Percentiles rank a stretch among this genome's conserved stretches.
These are phyloP conservation scores for Aspergillus caelatus DNA, from an alignment of 2,329 filamentous ascomycete species.

Conservation along the genomic window DNA sequence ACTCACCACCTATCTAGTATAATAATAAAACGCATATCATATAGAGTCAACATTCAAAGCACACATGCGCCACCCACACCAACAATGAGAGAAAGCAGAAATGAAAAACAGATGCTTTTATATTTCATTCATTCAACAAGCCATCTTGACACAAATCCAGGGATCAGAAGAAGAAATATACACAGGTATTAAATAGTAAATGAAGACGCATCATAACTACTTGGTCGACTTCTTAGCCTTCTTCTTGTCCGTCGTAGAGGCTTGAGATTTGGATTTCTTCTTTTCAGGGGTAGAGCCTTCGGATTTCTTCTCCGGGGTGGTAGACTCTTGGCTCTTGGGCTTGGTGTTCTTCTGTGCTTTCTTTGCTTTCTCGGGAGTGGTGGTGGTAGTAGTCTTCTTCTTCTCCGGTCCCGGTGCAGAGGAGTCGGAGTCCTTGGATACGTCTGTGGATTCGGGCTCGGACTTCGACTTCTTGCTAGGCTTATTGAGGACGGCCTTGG, in stretches of 20 bases:
- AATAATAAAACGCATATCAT: background rate
- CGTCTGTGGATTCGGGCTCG: slow-evolving; percentile 17
- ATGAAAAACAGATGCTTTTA: slow-evolving; percentile 20
- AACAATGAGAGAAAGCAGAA: slow-evolving; percentile 5
- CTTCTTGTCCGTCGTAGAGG: slow-evolving; percentile 13
- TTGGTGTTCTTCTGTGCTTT: slow-evolving; percentile 24
- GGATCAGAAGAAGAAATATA: slow-evolving; percentile 26
- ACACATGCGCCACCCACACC: slow-evolving; percentile 22
- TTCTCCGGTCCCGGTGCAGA: slow-evolving; percentile 22
- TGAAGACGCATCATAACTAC: slow-evolving; percentile 9
- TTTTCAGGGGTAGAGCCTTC: slow-evolving; percentile 10
- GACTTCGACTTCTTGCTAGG: slow-evolving; percentile 36
- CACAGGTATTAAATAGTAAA: slow-evolving; percentile 15
- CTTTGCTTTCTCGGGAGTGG: slow-evolving; percentile 19
- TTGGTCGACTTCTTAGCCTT: slow-evolving; percentile 31
- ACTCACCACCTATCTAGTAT: slow-evolving; percentile 11
- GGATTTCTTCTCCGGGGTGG: slow-evolving; percentile 11
- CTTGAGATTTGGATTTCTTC: slow-evolving; percentile 6
- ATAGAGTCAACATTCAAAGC: background rate
- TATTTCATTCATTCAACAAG: slow-evolving; percentile 2
- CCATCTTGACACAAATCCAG: slow-evolving; percentile 5
- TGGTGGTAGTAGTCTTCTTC: slow-evolving; percentile 16
- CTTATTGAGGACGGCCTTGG: slow-evolving; percentile 57
- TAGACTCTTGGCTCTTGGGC: background rate
- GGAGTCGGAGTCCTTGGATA: slow-evolving; percentile 22